Conservation (phyloP, 495 filamentous ascomycete species). For the Lepidopterella palustris region DNA sequence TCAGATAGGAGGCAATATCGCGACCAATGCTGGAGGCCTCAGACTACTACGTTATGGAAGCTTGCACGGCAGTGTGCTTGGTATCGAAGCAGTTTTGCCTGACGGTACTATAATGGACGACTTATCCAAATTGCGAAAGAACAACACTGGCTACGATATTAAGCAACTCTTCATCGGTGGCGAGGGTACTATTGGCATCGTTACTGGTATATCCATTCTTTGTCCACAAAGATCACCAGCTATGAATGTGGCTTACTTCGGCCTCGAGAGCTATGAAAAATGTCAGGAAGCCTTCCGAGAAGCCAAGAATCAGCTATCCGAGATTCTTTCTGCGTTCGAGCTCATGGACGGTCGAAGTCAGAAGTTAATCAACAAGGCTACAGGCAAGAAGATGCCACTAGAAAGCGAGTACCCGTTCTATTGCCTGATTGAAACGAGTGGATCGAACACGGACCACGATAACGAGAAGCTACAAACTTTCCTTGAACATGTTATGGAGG, state of each 20-base stretch:
- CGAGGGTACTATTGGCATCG: conserved; percentile 90
- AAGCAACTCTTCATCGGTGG: conserved; percentile 96
- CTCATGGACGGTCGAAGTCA: conserved; percentile 87
- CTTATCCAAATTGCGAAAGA: conserved; percentile 81
- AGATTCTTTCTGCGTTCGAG: conserved; percentile 96
- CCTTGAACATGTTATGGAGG: conserved; percentile 82
- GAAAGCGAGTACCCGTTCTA: conserved; percentile 86
- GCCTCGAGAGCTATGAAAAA: conserved; percentile 58
- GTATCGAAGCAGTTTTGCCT: conserved; percentile 85
- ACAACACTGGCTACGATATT: conserved; percentile 96
- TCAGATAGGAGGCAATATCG: conserved; percentile 96
- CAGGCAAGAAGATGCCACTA: conserved; percentile 69
- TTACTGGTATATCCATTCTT: conserved; percentile 81
- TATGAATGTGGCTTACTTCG: conserved; percentile 32
- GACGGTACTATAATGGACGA: conserved; percentile 89
- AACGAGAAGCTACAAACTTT: conserved; percentile 53
- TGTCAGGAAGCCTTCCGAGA: conserved; percentile 74
- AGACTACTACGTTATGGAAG: conserved; percentile 87
- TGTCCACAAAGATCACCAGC: conserved; percentile 64
- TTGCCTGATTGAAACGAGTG: conserved; percentile 91
- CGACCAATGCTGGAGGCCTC: conserved; percentile 90
- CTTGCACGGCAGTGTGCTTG: conserved; percentile 86
- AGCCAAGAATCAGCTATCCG: conserved; percentile 81
- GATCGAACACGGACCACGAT: conserved; percentile 90
- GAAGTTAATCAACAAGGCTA: conserved; percentile 63